Evolutionary conservation across 495 filamentous ascomycete genomes (phyloP), one percentile per base, ranked within the genome.

Genomic region (Aspergillus conjunctus): DNA sequence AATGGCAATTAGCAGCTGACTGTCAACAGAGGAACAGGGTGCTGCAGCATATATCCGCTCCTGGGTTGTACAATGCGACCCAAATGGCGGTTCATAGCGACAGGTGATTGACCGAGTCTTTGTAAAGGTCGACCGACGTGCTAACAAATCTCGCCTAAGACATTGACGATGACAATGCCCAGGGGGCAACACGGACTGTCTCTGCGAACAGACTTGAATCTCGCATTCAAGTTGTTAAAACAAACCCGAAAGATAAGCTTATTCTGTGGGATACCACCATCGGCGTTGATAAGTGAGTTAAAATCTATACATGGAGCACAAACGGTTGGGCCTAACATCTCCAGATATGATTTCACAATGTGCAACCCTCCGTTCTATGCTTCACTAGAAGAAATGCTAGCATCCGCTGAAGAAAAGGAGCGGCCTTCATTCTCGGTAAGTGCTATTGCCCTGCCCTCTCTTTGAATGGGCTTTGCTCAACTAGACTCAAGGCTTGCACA

Each of bases 361-460:
- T 92, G 87, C 73, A 98, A 98, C 65, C 94, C 94, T 1, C 94
- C 94, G 0, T 98, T 98, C 76, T 97, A 96, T 76, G 66, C 81
- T 20, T 93, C 91, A 4, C 77, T 81, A 17, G 72, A 81, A 12
- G 90, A 95, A 37, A 85, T 97, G 73, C 59, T 82, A 1, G 74
- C 77, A 10, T 86, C 87, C 0, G 88, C 91, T 0, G 64, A 75
- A 21, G 72, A 79, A 31, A 98, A 97, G 68, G 66, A 77, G 8
- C 78, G 82, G 3, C 85, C 85, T 1, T 91, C 94, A 0, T 83
- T 84, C 55, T 89, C 90, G 15, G 80, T 86, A 65, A 64, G 67
- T 7, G 1, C 5, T 20, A 64, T 7, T 11, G 8, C 39, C 26
- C 17, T 6, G n/a, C 8, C 21, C 7, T 5, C 15, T 20, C 0